Conservation (phyloP, 2,329 filamentous ascomycete genomes). For the Exophiala sp. region DNA sequence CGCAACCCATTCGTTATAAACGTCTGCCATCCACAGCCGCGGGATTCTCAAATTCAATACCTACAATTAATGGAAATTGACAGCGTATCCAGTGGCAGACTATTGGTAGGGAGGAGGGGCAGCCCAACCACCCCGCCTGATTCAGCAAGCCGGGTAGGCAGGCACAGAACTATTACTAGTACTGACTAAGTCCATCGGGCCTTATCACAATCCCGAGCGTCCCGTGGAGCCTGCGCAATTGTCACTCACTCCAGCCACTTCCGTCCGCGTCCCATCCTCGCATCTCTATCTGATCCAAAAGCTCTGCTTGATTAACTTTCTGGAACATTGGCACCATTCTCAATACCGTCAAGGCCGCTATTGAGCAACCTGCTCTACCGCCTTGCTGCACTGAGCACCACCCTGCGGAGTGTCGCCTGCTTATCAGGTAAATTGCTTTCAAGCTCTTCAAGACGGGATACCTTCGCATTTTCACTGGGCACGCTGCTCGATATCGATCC, state of each 20-base stretch:
- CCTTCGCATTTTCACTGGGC: neutral
- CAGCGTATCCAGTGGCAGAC: too few species aligned
- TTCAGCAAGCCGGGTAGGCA: neutral
- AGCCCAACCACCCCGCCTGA: conserved; percentile 4
- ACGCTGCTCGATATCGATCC: neutral
- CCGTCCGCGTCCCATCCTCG: neutral
- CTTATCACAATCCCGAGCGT: neutral
- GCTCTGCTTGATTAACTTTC: too few species aligned
- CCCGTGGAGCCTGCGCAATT: too few species aligned
- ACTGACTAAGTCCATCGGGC: too few species aligned
- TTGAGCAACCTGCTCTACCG: neutral
- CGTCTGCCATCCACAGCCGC: too few species aligned
- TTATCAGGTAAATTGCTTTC: neutral
- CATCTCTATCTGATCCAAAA: too few species aligned
- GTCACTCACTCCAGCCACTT: neutral
- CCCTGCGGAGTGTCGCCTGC: neutral
- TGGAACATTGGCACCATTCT: too few species aligned
- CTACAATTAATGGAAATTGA: too few species aligned
- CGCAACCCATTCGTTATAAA: too few species aligned
- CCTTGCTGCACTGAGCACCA: neutral
- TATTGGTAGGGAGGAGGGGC: neutral
- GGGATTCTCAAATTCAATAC: too few species aligned
- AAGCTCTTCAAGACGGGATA: neutral
- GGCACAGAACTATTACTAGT: neutral
- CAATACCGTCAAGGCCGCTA: neutral